A percentile compares a stretch with the other conserved stretches of the same genome.
These are phyloP conservation scores for Fragaria iinumae DNA, from an alignment of 306 rosid species.

Conservation along the genomic window DNA sequence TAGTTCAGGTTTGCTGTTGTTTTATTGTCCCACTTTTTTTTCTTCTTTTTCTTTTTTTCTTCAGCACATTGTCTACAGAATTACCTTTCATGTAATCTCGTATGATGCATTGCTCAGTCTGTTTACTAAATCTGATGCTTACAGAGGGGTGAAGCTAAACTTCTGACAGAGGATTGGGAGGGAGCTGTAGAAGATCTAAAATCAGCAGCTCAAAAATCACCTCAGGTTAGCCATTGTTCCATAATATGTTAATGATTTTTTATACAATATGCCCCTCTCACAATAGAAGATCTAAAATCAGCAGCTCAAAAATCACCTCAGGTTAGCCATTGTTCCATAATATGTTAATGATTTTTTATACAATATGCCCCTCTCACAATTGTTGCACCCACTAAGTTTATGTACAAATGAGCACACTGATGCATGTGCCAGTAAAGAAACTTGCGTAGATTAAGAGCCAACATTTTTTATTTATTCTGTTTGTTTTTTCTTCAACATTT, in stretches of 20 bases:
- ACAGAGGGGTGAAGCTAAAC: slow-evolving; percentile 99
- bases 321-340: slow-evolving; percentile 37
- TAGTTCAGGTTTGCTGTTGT: slow-evolving; percentile 69
- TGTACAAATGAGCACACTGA: background rate
- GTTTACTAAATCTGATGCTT: slow-evolving; percentile 22
- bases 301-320: slow-evolving; percentile 95
- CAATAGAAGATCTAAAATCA: slow-evolving; percentile 58
- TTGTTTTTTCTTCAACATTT: background rate
- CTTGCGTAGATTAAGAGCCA: background rate
- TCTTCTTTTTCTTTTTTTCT: too few species aligned
- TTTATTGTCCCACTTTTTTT: background rate
- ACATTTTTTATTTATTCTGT: background rate
- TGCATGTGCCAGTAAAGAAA: background rate
- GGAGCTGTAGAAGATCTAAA: slow-evolving; percentile 82
- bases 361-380: background rate
- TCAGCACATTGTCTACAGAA: background rate
- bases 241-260: background rate
- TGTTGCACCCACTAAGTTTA: background rate
- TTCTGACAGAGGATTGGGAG: slow-evolving; percentile 91
- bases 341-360: background rate
- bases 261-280: background rate
- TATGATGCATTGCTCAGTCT: background rate
- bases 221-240: slow-evolving; percentile 55
- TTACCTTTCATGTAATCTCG: background rate
- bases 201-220: slow-evolving; percentile 88